Percentiles rank a stretch among this genome's conserved stretches.
These are phyloP conservation scores for Didymella pinodella DNA, from an alignment of 2,329 filamentous ascomycete genomes.

Conservation along the genomic window DNA sequence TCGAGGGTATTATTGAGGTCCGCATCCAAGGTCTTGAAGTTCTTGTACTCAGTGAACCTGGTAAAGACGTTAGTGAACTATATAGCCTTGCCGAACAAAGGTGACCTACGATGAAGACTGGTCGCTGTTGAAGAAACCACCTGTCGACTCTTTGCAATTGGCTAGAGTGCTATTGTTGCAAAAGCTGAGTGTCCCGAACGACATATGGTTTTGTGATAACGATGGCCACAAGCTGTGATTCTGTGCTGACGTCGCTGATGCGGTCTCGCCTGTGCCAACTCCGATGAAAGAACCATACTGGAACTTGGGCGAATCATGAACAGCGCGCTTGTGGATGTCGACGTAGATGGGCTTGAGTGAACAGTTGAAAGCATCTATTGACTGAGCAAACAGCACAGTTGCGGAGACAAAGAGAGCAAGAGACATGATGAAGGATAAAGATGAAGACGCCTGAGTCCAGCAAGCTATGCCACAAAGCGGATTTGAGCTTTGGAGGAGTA, in stretches of 20 bases:
- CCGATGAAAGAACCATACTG: conserved; percentile 58
- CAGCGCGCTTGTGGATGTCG: conserved; percentile 55
- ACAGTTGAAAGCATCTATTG: conserved; percentile 50
- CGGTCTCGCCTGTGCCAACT: conserved; percentile 40
- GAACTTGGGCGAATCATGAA: conserved; percentile 50
- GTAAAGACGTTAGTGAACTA: conserved; percentile 21
- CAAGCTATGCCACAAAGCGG: conserved; percentile 30
- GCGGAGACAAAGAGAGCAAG: conserved; percentile 38
- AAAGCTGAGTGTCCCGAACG: conserved; percentile 47
- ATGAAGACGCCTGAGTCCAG: conserved; percentile 39
- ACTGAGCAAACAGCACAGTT: conserved; percentile 49
- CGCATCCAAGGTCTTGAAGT: conserved; percentile 40
- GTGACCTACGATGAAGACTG: conserved; percentile 45
- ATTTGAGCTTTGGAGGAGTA: background rate
- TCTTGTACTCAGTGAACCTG: conserved; percentile 36
- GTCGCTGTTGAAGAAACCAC: conserved; percentile 45
- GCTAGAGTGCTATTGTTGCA: conserved; percentile 49
- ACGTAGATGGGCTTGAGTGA: conserved; percentile 53
- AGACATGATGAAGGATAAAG: conserved; percentile 38
- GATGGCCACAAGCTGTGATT: conserved; percentile 57
- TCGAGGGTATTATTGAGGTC: conserved; percentile 32
- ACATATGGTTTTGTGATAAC: conserved; percentile 53
- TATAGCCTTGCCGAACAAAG: background rate
- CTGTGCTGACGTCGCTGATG: conserved; percentile 48
- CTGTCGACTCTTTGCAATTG: conserved; percentile 44